Base-by-base conservation (phyloP, 1,284 basidiomycete species). In the Mycosarcoma maydis region DNA sequence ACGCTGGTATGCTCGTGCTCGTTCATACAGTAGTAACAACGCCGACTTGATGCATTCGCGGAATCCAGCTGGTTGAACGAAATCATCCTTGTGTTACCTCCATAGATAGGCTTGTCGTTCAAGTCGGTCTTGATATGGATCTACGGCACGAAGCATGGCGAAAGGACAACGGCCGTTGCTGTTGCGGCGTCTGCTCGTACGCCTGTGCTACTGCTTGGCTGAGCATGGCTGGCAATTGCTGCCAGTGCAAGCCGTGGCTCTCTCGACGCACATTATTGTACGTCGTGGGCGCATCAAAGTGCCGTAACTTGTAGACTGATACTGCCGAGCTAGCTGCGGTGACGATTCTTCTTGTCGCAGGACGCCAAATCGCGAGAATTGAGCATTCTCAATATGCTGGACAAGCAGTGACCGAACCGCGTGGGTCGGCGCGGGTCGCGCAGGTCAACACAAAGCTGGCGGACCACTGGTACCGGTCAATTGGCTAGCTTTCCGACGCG, bases 101-200 rank as follows among this genome's bases (percentile, higher is more conserved):
- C n/a, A n/a, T n/a, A n/a, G n/a, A n/a, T n/a, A n/a, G n/a, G n/a
- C n/a, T n/a, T n/a, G n/a, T n/a, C n/a, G n/a, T n/a, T n/a, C n/a
- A n/a, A n/a, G n/a, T n/a, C n/a, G n/a, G n/a, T n/a, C n/a, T n/a
- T n/a, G n/a, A n/a, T n/a, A n/a, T n/a, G 33, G 33, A n/a, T 34
- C 13, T 6, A 16, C 33, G 16, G 16, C 33, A 34, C 16, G 11
- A 16, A 6, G 36, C 17, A 20, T 19, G 8, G 17, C 20, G 36
- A 20, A 37, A 16, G 33, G 2, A 16, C 6, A 34, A 34, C n/a
- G 20, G 42, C 27, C 32, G 36, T 27, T 44, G 55, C 20, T 20
- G 42, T 16, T 50, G 41, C 26, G 30, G 39, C 17, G n/a, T 17
- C 17, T 47, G 51, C 19, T 49, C 46, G 22, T 41, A 44, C 7